Conservation (phyloP, 441 rosid genomes). For the Theobroma grandiflorum region DNA sequence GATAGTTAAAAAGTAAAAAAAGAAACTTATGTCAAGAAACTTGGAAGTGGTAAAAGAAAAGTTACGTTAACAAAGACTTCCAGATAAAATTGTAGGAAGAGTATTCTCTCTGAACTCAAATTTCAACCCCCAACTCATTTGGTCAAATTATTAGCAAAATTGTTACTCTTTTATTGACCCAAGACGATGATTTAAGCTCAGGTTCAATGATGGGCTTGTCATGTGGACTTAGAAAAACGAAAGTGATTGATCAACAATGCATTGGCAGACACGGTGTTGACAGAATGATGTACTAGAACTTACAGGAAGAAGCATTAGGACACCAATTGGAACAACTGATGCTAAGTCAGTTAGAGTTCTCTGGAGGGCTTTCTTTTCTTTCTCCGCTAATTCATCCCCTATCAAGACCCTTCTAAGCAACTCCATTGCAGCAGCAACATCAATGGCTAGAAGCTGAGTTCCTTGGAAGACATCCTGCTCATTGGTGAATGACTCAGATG, state of each 20-base stretch:
- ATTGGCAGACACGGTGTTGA: slow-evolving; percentile 1
- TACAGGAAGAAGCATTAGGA: slow-evolving; percentile 98
- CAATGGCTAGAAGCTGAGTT: slow-evolving; percentile 94
- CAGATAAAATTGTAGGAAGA: background rate
- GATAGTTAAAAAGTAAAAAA: background rate
- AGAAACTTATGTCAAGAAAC: background rate
- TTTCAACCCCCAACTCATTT: slow-evolving; percentile 10
- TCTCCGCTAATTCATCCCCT: slow-evolving; percentile 91
- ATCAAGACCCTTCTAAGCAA: slow-evolving; percentile 76
- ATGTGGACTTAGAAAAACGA: background rate
- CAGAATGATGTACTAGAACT: slow-evolving; percentile 39
- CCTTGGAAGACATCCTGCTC: slow-evolving; percentile 98
- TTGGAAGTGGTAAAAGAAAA: background rate
- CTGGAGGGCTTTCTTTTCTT: slow-evolving; percentile 83
- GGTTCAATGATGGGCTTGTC: background rate
- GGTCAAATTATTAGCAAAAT: background rate
- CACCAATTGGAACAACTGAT: slow-evolving; percentile 92
- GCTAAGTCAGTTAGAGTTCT: slow-evolving; percentile 95
- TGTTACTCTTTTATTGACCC: slow-evolving; percentile 1
- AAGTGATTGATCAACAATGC: background rate
- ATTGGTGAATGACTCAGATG: slow-evolving; percentile 26
- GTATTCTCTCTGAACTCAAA: background rate
- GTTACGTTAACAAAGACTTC: background rate
- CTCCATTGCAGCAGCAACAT: slow-evolving; percentile 84
- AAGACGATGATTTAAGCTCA: background rate